Conservation (phyloP, 164 flowering plant genomes). For the Annona squamosa region DNA sequence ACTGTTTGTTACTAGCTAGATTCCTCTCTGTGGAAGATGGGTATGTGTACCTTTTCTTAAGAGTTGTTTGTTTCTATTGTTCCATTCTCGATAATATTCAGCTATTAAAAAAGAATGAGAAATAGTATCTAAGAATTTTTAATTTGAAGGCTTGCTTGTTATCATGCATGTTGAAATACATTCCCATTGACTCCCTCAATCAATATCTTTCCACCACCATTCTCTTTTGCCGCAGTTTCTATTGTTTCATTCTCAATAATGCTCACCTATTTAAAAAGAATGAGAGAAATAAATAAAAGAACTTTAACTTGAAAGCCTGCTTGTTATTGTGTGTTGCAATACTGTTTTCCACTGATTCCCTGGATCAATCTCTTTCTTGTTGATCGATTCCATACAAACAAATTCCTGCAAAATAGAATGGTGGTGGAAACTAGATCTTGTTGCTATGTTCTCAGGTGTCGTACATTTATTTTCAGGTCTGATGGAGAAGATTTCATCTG, state of each 20-base stretch:
- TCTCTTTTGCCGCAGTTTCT: not conserved
- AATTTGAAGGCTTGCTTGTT: not conserved
- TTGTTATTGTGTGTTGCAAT: not conserved
- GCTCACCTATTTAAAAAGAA: not conserved
- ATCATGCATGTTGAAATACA: not conserved
- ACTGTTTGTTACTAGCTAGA: not conserved
- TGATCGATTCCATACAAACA: not conserved
- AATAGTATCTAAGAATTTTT: not conserved
- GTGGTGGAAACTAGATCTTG: not conserved
- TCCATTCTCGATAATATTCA: not conserved
- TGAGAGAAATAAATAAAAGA: not conserved
- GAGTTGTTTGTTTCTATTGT: not conserved
- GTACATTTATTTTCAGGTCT: constrained; percentile 48
- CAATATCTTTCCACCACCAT: too few relatives aligned
- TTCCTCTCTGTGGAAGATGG: not conserved
- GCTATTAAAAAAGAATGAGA: not conserved
- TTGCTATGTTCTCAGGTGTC: not conserved
- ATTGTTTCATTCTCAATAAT: not conserved
- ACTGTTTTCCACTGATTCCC: not conserved
- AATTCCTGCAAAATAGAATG: not conserved
- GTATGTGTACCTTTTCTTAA: not conserved
- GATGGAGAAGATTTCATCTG: constrained; percentile 61
- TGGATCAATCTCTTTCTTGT: not conserved
- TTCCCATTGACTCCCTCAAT: too few relatives aligned
- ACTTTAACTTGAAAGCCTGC: not conserved